Evolutionary conservation across 768 basidiomycete species (phyloP).

Genomic region (Tephrocybe sp.): DNA sequence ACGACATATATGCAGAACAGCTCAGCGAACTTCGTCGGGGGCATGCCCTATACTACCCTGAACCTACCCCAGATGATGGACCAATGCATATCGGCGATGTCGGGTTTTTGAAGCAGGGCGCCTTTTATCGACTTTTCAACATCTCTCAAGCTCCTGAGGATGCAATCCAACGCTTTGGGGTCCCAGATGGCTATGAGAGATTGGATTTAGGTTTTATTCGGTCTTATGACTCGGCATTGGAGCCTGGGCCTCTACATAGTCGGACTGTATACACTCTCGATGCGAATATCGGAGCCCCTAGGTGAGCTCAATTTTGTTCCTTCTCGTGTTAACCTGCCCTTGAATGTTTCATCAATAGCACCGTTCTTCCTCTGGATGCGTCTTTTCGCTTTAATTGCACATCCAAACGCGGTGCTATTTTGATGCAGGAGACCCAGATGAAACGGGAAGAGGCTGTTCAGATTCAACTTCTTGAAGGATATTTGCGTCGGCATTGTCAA

Average conservation of each 20-base stretch:
- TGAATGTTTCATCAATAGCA: not conserved
- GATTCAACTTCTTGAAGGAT: not conserved
- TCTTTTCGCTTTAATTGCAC: constrained; percentile 10
- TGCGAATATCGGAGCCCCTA: not conserved
- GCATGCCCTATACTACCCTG: not conserved
- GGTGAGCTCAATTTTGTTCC: not conserved
- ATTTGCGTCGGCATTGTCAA: constrained; percentile 7
- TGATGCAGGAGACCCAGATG: constrained; percentile 13
- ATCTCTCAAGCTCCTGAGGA: constrained; percentile 5
- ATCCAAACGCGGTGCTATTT: constrained; percentile 8
- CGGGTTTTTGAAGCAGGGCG: constrained; percentile 9
- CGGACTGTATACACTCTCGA: not conserved
- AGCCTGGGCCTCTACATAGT: constrained; percentile 6
- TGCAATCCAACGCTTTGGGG: constrained; percentile 9
- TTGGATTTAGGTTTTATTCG: constrained; percentile 5
- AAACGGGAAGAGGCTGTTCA: constrained; percentile 5
- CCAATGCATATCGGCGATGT: constrained; percentile 10
- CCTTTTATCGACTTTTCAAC: constrained; percentile 16
- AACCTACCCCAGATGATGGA: constrained; percentile 1
- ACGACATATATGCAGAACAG: not conserved
- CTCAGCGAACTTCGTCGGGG: not conserved
- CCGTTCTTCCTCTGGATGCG: constrained; percentile 1
- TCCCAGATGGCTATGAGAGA: constrained; percentile 9
- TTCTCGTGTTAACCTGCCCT: not conserved
- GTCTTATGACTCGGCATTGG: constrained; percentile 4